Conservation (phyloP, 1,284 basidiomycete genomes). For the Cystobasidium sp. region DNA sequence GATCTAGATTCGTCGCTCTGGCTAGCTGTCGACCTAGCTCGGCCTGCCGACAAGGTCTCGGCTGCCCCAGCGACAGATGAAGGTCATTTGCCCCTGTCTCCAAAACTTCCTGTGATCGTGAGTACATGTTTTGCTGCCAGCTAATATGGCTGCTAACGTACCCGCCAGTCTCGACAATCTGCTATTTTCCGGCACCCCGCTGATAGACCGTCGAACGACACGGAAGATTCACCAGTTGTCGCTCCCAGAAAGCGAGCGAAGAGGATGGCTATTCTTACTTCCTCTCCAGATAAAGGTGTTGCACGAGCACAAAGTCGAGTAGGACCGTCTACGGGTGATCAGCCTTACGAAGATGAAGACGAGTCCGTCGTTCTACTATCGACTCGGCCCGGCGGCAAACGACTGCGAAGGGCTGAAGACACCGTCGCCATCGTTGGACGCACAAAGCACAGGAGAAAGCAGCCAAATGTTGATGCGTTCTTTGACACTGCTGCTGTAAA, state of each 20-base stretch:
- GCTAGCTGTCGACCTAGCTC: conserved; percentile 7
- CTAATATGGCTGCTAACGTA: not conserved
- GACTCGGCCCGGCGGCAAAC: conserved; percentile 7
- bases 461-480: conserved; percentile 39
- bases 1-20: conserved; percentile 4
- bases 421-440: not conserved
- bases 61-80: not conserved
- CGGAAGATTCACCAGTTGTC: conserved; percentile 6
- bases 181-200: not conserved
- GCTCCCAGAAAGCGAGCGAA: conserved; percentile 7
- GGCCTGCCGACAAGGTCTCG: not conserved
- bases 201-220: not conserved
- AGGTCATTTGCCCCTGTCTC: not conserved
- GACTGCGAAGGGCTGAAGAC: not conserved
- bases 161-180: not conserved
- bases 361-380: not conserved
- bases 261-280: not conserved
- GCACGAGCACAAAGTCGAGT: too few relatives aligned
- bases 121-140: not conserved
- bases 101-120: conserved; percentile 1
- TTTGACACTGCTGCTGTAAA: conserved; percentile 51
- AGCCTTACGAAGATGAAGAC: not conserved
- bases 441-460: conserved; percentile 3
- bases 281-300: not conserved
- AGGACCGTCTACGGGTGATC: too few relatives aligned